These are phyloP conservation scores for Yamadazyma insecticola DNA, from an alignment of 805 yeast species.

Conservation along the genomic window DNA sequence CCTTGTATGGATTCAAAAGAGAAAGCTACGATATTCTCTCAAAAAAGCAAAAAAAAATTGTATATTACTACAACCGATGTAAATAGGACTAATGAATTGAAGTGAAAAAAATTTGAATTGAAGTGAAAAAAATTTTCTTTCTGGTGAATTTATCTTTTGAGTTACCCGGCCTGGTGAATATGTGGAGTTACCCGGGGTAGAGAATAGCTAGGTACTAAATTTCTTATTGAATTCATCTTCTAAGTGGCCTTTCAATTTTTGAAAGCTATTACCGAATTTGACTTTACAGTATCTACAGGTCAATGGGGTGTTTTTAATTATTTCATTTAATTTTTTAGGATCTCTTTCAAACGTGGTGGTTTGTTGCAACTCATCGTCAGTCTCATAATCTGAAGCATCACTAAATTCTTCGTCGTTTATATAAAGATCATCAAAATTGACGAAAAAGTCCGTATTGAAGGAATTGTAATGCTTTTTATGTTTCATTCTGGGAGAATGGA, in stretches of 20 bases:
- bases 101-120: too few relatives aligned
- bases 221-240: slow-evolving; percentile 16
- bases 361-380: slow-evolving; percentile 1
- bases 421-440: slow-evolving; percentile 44
- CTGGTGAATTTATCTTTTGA: too few relatives aligned
- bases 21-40: too few relatives aligned
- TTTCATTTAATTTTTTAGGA: slow-evolving; percentile 6
- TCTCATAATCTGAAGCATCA: slow-evolving; percentile 1
- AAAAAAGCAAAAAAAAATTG: too few relatives aligned
- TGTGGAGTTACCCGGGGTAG: neutral
- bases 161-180: too few relatives aligned
- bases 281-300: slow-evolving; percentile 23
- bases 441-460: slow-evolving; percentile 63
- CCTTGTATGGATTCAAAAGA: too few relatives aligned
- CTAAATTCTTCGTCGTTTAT: too few relatives aligned
- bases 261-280: slow-evolving; percentile 20
- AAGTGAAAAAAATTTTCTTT: too few relatives aligned
- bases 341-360: slow-evolving; percentile 3
- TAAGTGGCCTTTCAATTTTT: slow-evolving; percentile 25
- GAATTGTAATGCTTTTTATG: slow-evolving; percentile 66
- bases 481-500: slow-evolving; percentile 51
- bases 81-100: too few relatives aligned
- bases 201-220: slow-evolving; percentile 3
- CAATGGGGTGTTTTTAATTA: slow-evolving; percentile 19
- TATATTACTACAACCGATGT: too few relatives aligned